Percentiles rank a stretch among this genome's conserved stretches.
Evolutionary conservation across 257 asterid genomes (phyloP).

Genomic region (Oldenlandia corymbosa): DNA sequence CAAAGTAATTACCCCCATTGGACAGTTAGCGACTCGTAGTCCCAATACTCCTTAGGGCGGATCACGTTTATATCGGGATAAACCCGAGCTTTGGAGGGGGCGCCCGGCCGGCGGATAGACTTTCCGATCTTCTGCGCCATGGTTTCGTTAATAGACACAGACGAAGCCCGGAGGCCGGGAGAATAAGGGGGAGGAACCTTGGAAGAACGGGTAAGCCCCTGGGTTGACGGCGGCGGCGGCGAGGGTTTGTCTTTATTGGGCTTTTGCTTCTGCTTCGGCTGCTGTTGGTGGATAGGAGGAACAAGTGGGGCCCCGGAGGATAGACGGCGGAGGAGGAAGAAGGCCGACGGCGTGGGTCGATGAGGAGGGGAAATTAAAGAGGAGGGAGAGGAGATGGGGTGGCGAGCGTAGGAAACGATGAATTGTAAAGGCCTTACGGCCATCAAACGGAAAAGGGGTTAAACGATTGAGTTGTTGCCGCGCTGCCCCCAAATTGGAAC

Average conservation of each 20-base stretch:
- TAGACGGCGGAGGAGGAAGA: slow-evolving; percentile 31
- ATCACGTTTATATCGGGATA: slow-evolving; percentile 72
- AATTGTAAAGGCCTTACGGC: slow-evolving; percentile 78
- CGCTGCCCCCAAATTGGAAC: slow-evolving; percentile 7
- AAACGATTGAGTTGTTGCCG: slow-evolving; percentile 19
- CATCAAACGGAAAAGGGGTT: slow-evolving; percentile 51
- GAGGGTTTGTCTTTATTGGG: slow-evolving; percentile 21
- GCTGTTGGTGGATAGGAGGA: slow-evolving; percentile 17
- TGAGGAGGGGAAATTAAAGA: slow-evolving; percentile 11
- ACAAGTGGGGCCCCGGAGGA: slow-evolving; percentile 29
- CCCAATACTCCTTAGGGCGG: slow-evolving; percentile 94
- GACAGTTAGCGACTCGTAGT: slow-evolving; percentile 78
- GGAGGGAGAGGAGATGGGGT: slow-evolving; percentile 9
- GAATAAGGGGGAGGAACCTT: slow-evolving; percentile 25
- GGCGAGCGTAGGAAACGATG: slow-evolving; percentile 40
- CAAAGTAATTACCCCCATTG: slow-evolving; percentile 82
- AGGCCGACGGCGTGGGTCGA: slow-evolving; percentile 17
- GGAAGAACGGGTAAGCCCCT: slow-evolving; percentile 15
- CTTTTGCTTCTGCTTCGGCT: not conserved
- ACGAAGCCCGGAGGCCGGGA: slow-evolving; percentile 21
- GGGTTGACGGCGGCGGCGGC: slow-evolving; percentile 8
- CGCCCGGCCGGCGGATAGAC: slow-evolving; percentile 83
- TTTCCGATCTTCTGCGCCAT: slow-evolving; percentile 92
- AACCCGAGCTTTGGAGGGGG: slow-evolving; percentile 77
- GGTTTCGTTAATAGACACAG: slow-evolving; percentile 32